A percentile compares a stretch with the other conserved stretches of the same genome.
Conservation (phyloP, 352 stramenopile species). For the Phytophthora melonis region DNA sequence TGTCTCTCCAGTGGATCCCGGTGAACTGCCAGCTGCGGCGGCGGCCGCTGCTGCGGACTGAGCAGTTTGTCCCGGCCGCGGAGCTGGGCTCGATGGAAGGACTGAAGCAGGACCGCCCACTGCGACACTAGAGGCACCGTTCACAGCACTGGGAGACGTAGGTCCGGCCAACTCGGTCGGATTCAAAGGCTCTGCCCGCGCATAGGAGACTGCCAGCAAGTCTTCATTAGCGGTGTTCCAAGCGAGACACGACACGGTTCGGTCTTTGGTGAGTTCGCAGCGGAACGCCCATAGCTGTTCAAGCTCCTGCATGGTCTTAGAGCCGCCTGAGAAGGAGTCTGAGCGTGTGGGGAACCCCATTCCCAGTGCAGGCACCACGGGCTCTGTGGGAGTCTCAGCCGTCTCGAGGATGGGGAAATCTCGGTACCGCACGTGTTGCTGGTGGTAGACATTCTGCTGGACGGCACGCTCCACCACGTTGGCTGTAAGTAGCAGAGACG, state of each 20-base stretch:
- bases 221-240: constrained; percentile 92
- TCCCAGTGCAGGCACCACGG: constrained; percentile 22
- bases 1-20: neutral
- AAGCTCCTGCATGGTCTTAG: constrained; percentile 35
- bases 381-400: constrained; percentile 21
- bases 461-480: constrained; percentile 85
- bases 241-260: constrained; percentile 77
- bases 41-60: constrained; percentile 10
- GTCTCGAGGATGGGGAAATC: constrained; percentile 65
- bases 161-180: constrained; percentile 1
- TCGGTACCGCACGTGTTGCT: constrained; percentile 85
- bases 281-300: constrained; percentile 84
- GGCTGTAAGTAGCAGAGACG: constrained; percentile 66
- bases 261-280: constrained; percentile 66
- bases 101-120: neutral
- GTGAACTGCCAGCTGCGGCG: constrained; percentile 11
- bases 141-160: constrained; percentile 2
- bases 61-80: constrained; percentile 18
- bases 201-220: constrained; percentile 92
- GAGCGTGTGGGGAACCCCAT: constrained; percentile 25
- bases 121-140: neutral
- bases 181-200: constrained; percentile 25
- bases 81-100: constrained; percentile 2
- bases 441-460: constrained; percentile 91
- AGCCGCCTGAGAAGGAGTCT: constrained; percentile 1